A percentile compares a stretch with the other conserved stretches of the same genome.
phyloP scores from a whole-genome alignment of 2,329 filamentous ascomycete genomes.

The Ophiostoma sp. region DNA sequence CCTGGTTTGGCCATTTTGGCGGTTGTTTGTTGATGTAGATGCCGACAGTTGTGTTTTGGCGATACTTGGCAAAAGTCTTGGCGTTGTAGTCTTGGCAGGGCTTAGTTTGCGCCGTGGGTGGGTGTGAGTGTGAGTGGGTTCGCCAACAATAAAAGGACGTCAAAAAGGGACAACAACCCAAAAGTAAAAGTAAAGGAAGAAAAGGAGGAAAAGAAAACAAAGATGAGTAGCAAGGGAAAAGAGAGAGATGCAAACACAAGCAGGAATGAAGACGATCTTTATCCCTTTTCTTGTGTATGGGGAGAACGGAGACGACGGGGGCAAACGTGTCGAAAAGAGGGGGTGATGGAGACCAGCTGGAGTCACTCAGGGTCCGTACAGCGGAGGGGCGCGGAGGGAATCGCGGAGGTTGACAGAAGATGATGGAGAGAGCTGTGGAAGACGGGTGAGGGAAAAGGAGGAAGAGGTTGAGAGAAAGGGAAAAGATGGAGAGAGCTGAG shows the following conservation, averaged over 20 bases:
- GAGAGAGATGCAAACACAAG: not conserved
- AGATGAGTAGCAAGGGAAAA: not conserved
- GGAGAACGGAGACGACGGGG: not conserved
- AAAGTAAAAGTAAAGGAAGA: not conserved
- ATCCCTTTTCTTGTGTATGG: constrained; percentile 7
- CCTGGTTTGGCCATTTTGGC: constrained; percentile 27
- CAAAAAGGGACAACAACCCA: not conserved
- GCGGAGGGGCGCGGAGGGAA: not conserved
- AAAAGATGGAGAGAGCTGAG: not conserved
- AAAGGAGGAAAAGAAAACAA: not conserved
- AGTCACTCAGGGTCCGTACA: not conserved
- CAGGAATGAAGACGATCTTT: constrained; percentile 13
- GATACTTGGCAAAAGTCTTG: not conserved
- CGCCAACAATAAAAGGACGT: not conserved
- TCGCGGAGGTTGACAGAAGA: not conserved
- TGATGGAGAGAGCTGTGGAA: not conserved
- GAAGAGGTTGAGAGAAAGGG: not conserved
- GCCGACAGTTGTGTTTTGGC: not conserved
- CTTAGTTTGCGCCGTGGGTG: not conserved
- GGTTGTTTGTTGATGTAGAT: not conserved
- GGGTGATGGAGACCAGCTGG: not conserved
- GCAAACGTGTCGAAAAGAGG: not conserved
- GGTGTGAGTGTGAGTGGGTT: constrained; percentile 5
- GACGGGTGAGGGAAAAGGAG: not conserved
- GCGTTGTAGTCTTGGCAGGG: not conserved